Percentiles rank a stretch among this genome's conserved stretches.
These are phyloP conservation scores for Fusarium sp. DNA, from an alignment of 2,329 filamentous ascomycete species.

Conservation along the genomic window DNA sequence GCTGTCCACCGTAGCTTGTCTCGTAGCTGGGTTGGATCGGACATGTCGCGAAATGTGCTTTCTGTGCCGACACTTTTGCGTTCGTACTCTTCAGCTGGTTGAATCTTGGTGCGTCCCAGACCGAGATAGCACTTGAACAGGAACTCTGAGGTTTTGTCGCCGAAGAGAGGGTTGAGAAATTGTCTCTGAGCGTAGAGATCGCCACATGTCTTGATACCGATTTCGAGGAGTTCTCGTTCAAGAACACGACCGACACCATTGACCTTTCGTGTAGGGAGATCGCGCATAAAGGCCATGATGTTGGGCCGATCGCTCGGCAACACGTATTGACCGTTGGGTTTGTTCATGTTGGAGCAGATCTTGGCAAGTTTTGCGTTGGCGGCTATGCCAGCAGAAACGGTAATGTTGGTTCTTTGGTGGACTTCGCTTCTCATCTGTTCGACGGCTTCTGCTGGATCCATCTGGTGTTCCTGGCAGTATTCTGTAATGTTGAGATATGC, in stretches of 20 bases:
- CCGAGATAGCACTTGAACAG: constrained; percentile 87
- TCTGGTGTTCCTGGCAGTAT: constrained; percentile 78
- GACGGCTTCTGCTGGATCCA: constrained; percentile 79
- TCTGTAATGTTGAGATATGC: constrained; percentile 95
- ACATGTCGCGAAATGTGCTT: constrained; percentile 87
- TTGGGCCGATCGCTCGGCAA: constrained; percentile 77
- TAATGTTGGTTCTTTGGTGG: constrained; percentile 80
- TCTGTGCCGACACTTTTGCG: constrained; percentile 96
- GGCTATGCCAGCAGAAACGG: constrained; percentile 93
- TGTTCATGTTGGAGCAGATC: constrained; percentile 95
- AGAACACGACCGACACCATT: constrained; percentile 96
- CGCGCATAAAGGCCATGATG: constrained; percentile 88
- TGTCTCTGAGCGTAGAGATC: constrained; percentile 85
- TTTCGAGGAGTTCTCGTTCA: constrained; percentile 88
- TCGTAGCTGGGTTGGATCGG: constrained; percentile 73
- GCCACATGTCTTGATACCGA: constrained; percentile 89
- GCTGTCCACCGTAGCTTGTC: constrained; percentile 85
- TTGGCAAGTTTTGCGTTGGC: constrained; percentile 95
- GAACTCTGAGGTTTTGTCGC: constrained; percentile 91
- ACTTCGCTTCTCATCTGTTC: constrained; percentile 83
- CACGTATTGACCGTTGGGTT: constrained; percentile 92
- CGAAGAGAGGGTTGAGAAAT: constrained; percentile 82
- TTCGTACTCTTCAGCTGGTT: constrained; percentile 89
- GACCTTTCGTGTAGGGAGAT: constrained; percentile 87
- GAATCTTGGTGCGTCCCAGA: constrained; percentile 84